Evolutionary conservation across 2,329 filamentous ascomycete species (phyloP), one percentile per base, ranked within the genome.

Genomic region (Ceratocystis smalleyi): DNA sequence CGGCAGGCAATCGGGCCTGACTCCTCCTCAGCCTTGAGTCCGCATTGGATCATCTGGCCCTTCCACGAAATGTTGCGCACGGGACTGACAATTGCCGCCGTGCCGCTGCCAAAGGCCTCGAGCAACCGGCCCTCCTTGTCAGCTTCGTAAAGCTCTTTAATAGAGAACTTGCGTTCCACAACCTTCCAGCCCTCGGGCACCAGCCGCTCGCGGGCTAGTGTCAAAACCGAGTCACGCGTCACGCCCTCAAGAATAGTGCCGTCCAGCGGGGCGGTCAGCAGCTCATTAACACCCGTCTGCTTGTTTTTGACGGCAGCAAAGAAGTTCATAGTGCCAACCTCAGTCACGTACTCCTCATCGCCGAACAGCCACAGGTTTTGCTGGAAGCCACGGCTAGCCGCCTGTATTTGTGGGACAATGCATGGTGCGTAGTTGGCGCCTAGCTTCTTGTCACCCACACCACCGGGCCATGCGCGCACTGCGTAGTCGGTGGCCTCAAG

Each of bases 371-470:
- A 99, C 63, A 99, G 81, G 76, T 97, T 99, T 79, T 99, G 94
- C 77, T 97, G 92, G 81, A 91, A 96, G 24, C 94, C 94, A 65
- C 91, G 84, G 74, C 85, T 88, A 57, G 91, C 90, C 51, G 94
- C 94, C 76, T 96, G 84, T 71, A 94, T 83, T 77, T 99, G 94
- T 19, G 94, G 94, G n/a, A 97, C 79, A 71, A 99, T 92, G 78
- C 94, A 97, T 5, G 94, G 94, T n/a, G 94, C 94, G 75, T 99
- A 99, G 82, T 99, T 99, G 72, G 92, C 94, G 67, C 94, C 94
- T 43, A 99, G 85, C 79, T 99, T 99, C 84, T 94, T 95, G 79
- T 97, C 91, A 70, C 94, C 94, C 40, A 96, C 92, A 73, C 94
- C 94, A 67, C 94, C 94, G 59, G 94, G 94, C 94, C 94, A 99